These are phyloP conservation scores for Tremella mesenterica DNA, from an alignment of 768 basidiomycete genomes.

Conservation along the genomic window DNA sequence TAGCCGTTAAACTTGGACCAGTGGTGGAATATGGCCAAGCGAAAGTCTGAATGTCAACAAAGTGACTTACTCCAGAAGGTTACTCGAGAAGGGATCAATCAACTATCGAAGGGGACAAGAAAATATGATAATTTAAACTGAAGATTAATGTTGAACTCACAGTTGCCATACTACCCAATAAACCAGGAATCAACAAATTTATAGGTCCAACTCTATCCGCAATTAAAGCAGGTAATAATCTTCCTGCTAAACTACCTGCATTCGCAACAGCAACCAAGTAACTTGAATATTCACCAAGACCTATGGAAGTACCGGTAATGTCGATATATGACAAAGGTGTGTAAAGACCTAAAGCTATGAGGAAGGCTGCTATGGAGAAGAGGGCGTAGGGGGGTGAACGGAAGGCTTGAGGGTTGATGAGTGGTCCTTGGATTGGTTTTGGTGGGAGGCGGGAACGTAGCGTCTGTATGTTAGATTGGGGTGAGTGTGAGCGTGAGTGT, in stretches of 20 bases:
- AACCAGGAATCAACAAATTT: not conserved
- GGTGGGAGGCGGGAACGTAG: not conserved
- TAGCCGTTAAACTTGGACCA: not conserved
- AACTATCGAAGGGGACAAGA: no score
- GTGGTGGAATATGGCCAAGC: not conserved
- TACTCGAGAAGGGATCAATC: no score
- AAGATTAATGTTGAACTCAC: not conserved
- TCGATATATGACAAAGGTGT: not conserved
- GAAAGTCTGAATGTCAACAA: not conserved
- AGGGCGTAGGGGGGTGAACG: not conserved
- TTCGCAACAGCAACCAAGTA: not conserved
- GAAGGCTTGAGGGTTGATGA: not conserved
- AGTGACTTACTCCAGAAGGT: no score
- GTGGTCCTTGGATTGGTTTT: not conserved
- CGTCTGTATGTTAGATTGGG: no score
- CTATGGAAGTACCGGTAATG: not conserved
- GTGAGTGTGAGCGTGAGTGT: not conserved
- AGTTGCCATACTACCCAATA: not conserved
- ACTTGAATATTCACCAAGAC: not conserved
- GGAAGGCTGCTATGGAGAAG: not conserved
- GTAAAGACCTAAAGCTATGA: not conserved
- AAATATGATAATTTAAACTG: not conserved
- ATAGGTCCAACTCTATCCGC: not conserved
- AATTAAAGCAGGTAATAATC: not conserved
- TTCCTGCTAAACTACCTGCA: not conserved